Conservation (phyloP, 1,139 yeast species). For the Saccharomyces pastorianus region DNA sequence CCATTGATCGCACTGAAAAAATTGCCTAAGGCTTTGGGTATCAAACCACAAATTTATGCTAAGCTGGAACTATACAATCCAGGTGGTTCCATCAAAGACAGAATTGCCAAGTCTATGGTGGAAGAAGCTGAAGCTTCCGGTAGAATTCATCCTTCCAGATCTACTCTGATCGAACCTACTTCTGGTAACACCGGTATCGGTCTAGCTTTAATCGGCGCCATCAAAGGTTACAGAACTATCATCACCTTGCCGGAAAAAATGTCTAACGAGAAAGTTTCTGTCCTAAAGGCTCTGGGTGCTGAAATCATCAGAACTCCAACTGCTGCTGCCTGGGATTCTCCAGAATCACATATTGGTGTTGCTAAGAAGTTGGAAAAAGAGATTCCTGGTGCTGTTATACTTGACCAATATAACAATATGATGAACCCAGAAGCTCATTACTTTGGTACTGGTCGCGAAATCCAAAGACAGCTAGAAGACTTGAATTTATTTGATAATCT, state of each 20-base stretch:
- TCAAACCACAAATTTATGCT: conserved; percentile 77
- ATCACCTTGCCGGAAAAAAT: conserved; percentile 87
- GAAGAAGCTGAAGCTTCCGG: conserved; percentile 79
- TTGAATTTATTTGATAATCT: conserved; percentile 52
- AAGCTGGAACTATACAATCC: conserved; percentile 83
- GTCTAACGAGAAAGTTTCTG: conserved; percentile 87
- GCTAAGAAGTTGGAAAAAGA: conserved; percentile 76
- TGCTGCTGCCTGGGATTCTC: conserved; percentile 90
- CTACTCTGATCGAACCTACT: conserved; percentile 82
- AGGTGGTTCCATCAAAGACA: conserved; percentile 92
- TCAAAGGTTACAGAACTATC: conserved; percentile 78
- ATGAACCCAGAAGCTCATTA: conserved; percentile 83
- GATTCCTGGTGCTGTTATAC: conserved; percentile 76
- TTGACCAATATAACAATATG: conserved; percentile 74
- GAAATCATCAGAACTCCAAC: conserved; percentile 89
- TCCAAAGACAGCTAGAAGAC: conserved; percentile 55
- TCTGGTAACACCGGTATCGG: conserved; percentile 90
- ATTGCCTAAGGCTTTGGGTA: conserved; percentile 69
- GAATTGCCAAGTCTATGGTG: conserved; percentile 84
- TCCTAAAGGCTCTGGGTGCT: conserved; percentile 82
- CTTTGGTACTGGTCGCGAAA: conserved; percentile 78
- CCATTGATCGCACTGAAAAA: conserved; percentile 69
- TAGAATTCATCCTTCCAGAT: conserved; percentile 66
- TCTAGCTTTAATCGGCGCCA: conserved; percentile 79
- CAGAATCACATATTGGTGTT: conserved; percentile 86